These are phyloP conservation scores for Themeda triandra DNA, from an alignment of 176 grass and related monocot genomes.

Conservation along the genomic window DNA sequence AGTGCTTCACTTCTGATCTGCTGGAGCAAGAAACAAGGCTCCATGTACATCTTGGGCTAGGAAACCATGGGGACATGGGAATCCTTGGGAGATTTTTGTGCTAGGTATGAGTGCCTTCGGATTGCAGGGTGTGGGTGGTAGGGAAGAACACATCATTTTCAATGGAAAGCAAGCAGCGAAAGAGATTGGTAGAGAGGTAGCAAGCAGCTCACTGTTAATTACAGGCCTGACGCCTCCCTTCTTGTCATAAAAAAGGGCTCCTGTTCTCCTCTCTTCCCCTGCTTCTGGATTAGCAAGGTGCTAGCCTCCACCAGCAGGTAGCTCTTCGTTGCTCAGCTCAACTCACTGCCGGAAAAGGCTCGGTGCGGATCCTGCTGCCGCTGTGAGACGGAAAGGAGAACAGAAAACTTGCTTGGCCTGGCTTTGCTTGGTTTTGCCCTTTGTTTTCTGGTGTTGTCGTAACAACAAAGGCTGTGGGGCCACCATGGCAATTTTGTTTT, in stretches of 20 bases:
- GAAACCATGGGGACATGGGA: slow-evolving; percentile 7
- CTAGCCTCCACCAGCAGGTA: slow-evolving; percentile 15
- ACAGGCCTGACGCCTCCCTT: slow-evolving; percentile 20
- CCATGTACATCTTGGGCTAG: slow-evolving; percentile 35
- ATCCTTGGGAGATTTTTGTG: slow-evolving; percentile 22
- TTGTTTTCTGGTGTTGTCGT: slow-evolving; percentile 40
- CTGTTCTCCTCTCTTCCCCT: slow-evolving; percentile 22
- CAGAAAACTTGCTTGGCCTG: slow-evolving; percentile 29
- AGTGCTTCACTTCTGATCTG: slow-evolving; percentile 28
- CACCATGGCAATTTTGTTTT: slow-evolving; percentile 25
- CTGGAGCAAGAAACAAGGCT: slow-evolving; percentile 20
- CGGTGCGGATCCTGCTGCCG: slow-evolving; percentile 34
- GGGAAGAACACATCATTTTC: slow-evolving; percentile 48
- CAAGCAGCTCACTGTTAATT: slow-evolving; percentile 51
- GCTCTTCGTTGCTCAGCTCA: neutral
- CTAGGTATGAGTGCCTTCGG: slow-evolving; percentile 4
- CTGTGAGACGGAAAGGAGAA: slow-evolving; percentile 37
- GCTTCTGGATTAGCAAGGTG: neutral
- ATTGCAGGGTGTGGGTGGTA: slow-evolving; percentile 17
- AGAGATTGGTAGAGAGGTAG: slow-evolving; percentile 46
- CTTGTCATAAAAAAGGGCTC: slow-evolving; percentile 17
- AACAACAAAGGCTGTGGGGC: slow-evolving; percentile 43
- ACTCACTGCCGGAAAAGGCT: slow-evolving; percentile 33
- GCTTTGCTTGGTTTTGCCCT: slow-evolving; percentile 23
- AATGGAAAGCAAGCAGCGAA: slow-evolving; percentile 46